These are phyloP conservation scores for Coelastrella sp. DNA, from an alignment of 139 green algal genomes.

Conservation along the genomic window DNA sequence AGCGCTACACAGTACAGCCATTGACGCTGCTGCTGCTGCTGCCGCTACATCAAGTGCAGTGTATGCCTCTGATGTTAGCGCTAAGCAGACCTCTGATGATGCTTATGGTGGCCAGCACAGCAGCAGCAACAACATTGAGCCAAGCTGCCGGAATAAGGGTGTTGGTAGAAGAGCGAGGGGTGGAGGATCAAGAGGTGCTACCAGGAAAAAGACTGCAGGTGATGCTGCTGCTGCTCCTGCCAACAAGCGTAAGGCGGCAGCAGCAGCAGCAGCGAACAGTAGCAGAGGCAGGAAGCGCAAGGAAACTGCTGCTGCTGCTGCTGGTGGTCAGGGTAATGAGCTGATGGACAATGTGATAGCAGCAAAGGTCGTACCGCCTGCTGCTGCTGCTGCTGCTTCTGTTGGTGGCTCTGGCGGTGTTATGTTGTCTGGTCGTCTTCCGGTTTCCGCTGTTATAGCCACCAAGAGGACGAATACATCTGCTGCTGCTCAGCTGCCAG, in stretches of 20 bases:
- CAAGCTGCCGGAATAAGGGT: not conserved
- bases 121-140: constrained; percentile 24
- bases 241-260: not conserved
- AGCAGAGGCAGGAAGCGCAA: not conserved
- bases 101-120: not conserved
- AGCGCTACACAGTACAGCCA: no score
- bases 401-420: not conserved
- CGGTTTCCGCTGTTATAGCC: not conserved
- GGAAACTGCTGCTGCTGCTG: no score
- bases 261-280: not conserved
- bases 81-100: no score
- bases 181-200: no score
- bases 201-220: not conserved
- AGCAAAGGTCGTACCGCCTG: no score
- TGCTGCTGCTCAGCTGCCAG: not conserved
- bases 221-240: not conserved
- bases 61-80: no score
- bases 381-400: not conserved
- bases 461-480: not conserved
- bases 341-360: no score
- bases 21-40: no score
- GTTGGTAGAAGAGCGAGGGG: no score
- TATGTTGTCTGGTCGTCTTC: not conserved
- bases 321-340: no score
- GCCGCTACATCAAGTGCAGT: not conserved